Evolutionary conservation across 306 rosid species (phyloP).

Genomic region (Calophaca sinica): DNA sequence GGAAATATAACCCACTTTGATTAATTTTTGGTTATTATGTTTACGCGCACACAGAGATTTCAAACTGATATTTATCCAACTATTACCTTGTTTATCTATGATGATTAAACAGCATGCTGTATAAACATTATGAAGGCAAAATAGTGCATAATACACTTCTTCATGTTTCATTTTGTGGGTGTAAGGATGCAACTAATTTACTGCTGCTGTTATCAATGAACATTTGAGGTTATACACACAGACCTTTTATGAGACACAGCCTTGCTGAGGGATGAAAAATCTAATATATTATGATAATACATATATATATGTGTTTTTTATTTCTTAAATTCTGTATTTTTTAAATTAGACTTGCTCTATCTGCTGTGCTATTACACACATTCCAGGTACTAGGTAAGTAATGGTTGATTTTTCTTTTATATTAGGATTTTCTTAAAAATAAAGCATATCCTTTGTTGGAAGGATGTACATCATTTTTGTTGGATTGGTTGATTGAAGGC

Average conservation of each 20-base stretch:
- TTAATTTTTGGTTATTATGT: conserved; percentile 8
- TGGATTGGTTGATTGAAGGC: conserved; percentile 98
- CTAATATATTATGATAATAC: conserved; percentile 29
- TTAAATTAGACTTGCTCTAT: conserved; percentile 24
- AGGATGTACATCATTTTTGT: conserved; percentile 87
- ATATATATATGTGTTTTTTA: not conserved
- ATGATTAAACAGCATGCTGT: not conserved
- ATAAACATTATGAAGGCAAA: conserved; percentile 6
- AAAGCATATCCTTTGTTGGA: conserved; percentile 96
- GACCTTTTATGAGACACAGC: not conserved
- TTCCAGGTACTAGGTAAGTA: conserved; percentile 19
- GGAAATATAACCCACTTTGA: conserved; percentile 8
- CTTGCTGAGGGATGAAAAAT: conserved; percentile 11
- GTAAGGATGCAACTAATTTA: conserved; percentile 24
- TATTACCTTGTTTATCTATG: not conserved
- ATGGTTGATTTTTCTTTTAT: conserved; percentile 45
- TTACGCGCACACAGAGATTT: no score
- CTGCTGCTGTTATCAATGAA: conserved; percentile 19
- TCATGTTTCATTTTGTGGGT: conserved; percentile 32
- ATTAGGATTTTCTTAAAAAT: conserved; percentile 80
- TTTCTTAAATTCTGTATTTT: conserved; percentile 5
- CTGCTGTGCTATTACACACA: conserved; percentile 20
- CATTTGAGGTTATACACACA: conserved; percentile 18
- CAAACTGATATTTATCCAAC: no score
- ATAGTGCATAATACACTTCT: not conserved